Percentiles rank a stretch among this genome's conserved stretches.
These are phyloP conservation scores for Xylaria sp. DNA, from an alignment of 2,329 filamentous ascomycete species.

Conservation along the genomic window DNA sequence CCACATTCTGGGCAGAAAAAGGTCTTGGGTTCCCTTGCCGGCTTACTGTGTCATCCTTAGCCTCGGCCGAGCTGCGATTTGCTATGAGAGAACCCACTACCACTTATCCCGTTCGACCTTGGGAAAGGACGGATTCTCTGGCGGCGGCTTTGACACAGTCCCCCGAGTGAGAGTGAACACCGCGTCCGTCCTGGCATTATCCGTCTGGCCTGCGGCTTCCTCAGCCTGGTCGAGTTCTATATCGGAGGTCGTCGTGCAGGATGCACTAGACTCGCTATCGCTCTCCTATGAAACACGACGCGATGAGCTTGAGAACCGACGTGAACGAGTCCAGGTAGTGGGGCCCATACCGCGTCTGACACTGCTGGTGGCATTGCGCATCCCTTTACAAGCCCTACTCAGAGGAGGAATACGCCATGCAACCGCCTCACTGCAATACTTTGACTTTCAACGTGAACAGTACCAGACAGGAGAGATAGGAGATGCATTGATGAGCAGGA, in stretches of 20 bases:
- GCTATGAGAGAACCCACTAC: background rate
- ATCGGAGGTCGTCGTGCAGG: background rate
- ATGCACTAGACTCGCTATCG: background rate
- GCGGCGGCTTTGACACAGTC: background rate
- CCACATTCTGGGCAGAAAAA: slow-evolving; percentile 10
- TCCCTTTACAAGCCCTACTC: background rate
- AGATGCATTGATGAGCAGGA: too few relatives aligned
- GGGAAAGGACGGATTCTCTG: background rate
- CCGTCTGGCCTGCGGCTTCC: background rate
- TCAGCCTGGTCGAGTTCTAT: background rate
- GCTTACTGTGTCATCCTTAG: background rate
- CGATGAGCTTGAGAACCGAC: background rate
- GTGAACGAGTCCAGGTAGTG: background rate
- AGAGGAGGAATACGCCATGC: too few relatives aligned
- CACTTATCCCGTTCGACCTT: background rate
- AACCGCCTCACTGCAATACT: too few relatives aligned
- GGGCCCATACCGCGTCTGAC: background rate
- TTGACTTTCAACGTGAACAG: too few relatives aligned
- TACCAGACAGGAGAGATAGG: too few relatives aligned
- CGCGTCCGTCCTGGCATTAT: background rate
- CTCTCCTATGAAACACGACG: background rate
- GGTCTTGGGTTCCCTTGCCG: background rate
- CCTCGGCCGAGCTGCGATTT: background rate
- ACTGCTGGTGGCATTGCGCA: background rate
- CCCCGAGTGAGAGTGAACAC: background rate